Conservation (phyloP, 2,329 filamentous ascomycete genomes). For the Fusarium buxicola region DNA sequence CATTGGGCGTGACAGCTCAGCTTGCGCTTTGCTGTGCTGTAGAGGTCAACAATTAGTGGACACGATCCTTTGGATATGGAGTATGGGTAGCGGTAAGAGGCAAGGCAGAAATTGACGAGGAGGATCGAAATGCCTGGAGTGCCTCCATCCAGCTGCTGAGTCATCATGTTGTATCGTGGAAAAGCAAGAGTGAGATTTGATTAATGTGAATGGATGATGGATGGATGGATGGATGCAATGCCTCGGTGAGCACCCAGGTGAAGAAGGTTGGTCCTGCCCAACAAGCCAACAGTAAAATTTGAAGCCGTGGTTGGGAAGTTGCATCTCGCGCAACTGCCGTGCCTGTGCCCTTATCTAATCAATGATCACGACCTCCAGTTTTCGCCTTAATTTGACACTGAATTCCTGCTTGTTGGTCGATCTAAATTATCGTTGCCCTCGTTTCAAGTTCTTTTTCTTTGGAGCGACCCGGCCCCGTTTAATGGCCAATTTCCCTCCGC, state of each 20-base stretch:
- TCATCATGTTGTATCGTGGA: conserved; percentile 3
- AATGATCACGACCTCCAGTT: background rate
- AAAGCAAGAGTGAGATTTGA: background rate
- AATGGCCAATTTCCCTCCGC: conserved; percentile 34
- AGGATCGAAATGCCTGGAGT: conserved; percentile 32
- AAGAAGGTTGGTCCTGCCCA: background rate
- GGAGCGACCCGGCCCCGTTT: conserved; percentile 17
- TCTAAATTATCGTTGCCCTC: conserved; percentile 33
- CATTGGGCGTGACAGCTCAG: conserved; percentile 29
- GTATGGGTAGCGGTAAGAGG: conserved; percentile 26
- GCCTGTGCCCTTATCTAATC: conserved; percentile 12
- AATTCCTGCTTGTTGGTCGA: conserved; percentile 32
- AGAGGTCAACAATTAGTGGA: conserved; percentile 16
- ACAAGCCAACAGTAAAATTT: background rate
- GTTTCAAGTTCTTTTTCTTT: conserved; percentile 33
- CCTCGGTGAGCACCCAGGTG: background rate
- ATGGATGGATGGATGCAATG: background rate
- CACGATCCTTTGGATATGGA: conserved; percentile 14
- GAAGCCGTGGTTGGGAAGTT: background rate
- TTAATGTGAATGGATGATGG: background rate
- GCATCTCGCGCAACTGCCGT: background rate
- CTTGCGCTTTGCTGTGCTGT: conserved; percentile 7
- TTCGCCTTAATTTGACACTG: background rate
- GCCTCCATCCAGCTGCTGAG: conserved; percentile 1
- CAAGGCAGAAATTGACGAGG: conserved; percentile 20